These are phyloP conservation scores for Myxozyma geophila DNA, from an alignment of 805 yeast genomes.

Conservation along the genomic window DNA sequence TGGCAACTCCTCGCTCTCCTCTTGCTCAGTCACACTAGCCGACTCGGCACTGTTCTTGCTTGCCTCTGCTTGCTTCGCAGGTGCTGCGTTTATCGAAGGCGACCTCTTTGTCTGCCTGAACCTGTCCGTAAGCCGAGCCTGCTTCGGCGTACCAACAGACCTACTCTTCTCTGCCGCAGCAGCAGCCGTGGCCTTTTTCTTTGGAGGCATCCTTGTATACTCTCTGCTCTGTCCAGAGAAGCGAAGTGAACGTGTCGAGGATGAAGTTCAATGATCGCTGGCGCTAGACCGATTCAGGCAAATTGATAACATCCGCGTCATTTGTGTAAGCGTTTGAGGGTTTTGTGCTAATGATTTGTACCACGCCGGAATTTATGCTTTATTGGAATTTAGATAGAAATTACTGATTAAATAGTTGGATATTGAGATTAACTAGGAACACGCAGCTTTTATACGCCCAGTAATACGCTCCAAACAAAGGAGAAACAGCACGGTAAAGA, in stretches of 20 bases:
- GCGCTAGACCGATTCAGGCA: constrained; percentile 9
- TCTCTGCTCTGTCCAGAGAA: background rate
- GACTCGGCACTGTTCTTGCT: background rate
- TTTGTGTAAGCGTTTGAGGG: background rate
- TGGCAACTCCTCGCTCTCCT: background rate
- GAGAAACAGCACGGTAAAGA: too few relatives aligned
- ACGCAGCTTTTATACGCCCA: too few relatives aligned
- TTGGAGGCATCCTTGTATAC: constrained; percentile 12
- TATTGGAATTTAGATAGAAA: too few relatives aligned
- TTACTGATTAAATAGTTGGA: too few relatives aligned
- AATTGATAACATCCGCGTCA: background rate
- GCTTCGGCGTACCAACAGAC: constrained; percentile 11
- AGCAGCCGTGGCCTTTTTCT: constrained; percentile 1
- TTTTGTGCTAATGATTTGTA: background rate
- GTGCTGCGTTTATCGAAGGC: background rate
- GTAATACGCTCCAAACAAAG: too few relatives aligned
- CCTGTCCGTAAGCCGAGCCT: constrained; percentile 21
- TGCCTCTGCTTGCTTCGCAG: background rate
- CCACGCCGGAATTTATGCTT: too few relatives aligned
- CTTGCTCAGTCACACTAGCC: background rate
- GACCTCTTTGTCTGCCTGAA: constrained; percentile 22
- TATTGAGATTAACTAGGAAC: too few relatives aligned
- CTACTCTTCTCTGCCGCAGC: background rate
- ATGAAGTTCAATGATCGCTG: background rate
- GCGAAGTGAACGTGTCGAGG: background rate